Evolutionary conservation across 2,329 filamentous ascomycete species (phyloP).

Genomic region (Fusarium pseudonygamai): DNA sequence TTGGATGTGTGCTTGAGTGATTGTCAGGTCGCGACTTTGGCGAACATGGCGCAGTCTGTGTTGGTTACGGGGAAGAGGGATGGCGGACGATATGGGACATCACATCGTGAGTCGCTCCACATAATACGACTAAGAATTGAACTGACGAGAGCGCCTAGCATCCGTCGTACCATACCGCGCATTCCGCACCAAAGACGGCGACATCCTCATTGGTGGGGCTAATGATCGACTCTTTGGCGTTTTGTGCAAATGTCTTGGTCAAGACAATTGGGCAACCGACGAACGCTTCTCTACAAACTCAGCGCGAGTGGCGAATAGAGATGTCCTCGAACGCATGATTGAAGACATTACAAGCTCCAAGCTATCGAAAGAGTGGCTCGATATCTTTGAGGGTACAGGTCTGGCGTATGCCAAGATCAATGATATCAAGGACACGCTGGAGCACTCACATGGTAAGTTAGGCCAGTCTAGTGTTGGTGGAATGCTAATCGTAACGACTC

Average conservation of each 20-base stretch:
- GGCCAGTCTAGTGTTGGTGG: too few relatives aligned
- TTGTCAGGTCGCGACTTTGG: constrained; percentile 91
- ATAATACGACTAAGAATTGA: accelerated
- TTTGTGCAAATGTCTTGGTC: constrained; percentile 66
- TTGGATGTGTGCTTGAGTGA: constrained; percentile 91
- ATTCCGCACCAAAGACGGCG: constrained; percentile 75
- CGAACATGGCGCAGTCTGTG: constrained; percentile 91
- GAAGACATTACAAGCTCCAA: constrained; percentile 76
- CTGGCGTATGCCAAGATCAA: constrained; percentile 94
- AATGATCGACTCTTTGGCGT: constrained; percentile 74
- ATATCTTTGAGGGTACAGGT: constrained; percentile 82
- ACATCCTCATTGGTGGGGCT: constrained; percentile 73
- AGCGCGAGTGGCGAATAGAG: constrained; percentile 71
- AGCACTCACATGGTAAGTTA: constrained; percentile 76
- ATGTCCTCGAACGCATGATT: constrained; percentile 80
- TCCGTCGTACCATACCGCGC: constrained; percentile 95
- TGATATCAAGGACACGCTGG: constrained; percentile 83
- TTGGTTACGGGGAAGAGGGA: constrained; percentile 88
- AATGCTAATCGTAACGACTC: too few relatives aligned
- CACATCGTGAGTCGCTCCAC: constrained; percentile 73
- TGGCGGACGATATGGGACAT: constrained; percentile 89
- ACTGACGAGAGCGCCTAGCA: constrained; percentile 56
- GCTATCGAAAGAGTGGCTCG: constrained; percentile 87
- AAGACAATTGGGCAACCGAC: constrained; percentile 66
- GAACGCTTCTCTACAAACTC: constrained; percentile 68